Evolutionary conservation across 305 asterid genomes (phyloP).

Genomic region (Euphrasia arctica): DNA sequence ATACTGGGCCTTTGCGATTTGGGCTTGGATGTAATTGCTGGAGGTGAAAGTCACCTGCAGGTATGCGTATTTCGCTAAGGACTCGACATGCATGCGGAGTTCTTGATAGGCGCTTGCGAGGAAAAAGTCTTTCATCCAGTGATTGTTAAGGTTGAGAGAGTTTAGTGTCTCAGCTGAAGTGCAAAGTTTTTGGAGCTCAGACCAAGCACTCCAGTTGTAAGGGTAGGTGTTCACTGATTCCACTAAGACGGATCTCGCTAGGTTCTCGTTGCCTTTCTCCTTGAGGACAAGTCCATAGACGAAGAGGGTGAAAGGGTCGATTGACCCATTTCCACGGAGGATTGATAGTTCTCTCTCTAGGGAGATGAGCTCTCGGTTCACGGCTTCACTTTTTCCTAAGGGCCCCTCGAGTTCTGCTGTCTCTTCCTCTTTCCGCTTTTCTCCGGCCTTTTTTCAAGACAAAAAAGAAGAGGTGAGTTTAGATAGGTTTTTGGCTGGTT

Average conservation of each 20-base stretch:
- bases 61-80: constrained; percentile 65
- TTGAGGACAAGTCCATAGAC: constrained; percentile 91
- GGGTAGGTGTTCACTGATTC: constrained; percentile 90
- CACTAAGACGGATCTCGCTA: constrained; percentile 67
- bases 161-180: constrained; percentile 64
- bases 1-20: constrained; percentile 84
- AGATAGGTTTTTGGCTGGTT: too few species aligned
- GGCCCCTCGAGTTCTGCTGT: constrained; percentile 90
- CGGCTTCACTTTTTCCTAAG: constrained; percentile 74
- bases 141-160: constrained; percentile 66
- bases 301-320: constrained; percentile 80
- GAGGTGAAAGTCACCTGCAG: constrained; percentile 67
- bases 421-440: constrained; percentile 96
- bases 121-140: constrained; percentile 98
- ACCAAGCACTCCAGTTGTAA: constrained; percentile 99
- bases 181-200: constrained; percentile 80
- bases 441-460: constrained; percentile 64
- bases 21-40: constrained; percentile 90
- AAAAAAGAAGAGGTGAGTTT: too few species aligned
- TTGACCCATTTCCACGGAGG: constrained; percentile 66
- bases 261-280: constrained; percentile 84
- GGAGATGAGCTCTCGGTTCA: constrained; percentile 69
- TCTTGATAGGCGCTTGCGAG: constrained; percentile 86
- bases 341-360: constrained; percentile 81
- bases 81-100: constrained; percentile 77